Evolutionary conservation across 768 basidiomycete genomes (phyloP).

Genomic region (Amanita subjunquillea): DNA sequence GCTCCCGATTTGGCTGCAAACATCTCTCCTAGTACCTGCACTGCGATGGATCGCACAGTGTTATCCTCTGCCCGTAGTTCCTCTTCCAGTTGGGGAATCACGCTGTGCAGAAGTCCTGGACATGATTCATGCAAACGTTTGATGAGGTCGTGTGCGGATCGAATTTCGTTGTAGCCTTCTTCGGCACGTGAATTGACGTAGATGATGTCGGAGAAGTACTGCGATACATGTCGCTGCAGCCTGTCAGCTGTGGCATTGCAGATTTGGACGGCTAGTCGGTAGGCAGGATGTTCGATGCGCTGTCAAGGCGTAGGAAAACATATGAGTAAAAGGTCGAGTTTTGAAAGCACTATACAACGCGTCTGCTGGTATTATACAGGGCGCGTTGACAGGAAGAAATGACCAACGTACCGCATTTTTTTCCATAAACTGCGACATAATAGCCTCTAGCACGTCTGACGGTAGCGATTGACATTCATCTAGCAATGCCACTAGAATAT

Average conservation of each 20-base stretch:
- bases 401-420: constrained; percentile 51
- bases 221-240: constrained; percentile 80
- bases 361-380: constrained; percentile 1
- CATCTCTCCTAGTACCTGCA: constrained; percentile 84
- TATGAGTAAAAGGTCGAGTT: constrained; percentile 4
- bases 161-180: constrained; percentile 60
- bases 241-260: constrained; percentile 80
- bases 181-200: constrained; percentile 40
- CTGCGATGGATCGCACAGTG: constrained; percentile 68
- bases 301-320: constrained; percentile 15
- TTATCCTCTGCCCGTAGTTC: constrained; percentile 73
- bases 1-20: constrained; percentile 65
- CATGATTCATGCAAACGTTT: constrained; percentile 72
- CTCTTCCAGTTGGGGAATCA: constrained; percentile 89
- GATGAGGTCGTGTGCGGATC: constrained; percentile 76
- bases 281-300: constrained; percentile 66
- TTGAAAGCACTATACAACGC: constrained; percentile 1
- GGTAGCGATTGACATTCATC: constrained; percentile 82
- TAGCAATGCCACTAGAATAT: constrained; percentile 82
- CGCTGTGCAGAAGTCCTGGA: constrained; percentile 76
- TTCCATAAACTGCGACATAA: constrained; percentile 82
- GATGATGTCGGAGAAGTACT: constrained; percentile 90
- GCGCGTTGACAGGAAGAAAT: constrained; percentile 3
- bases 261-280: constrained; percentile 75
- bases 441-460: constrained; percentile 62